Evolutionary conservation across 768 basidiomycete species (phyloP), one percentile per base, ranked within the genome.

Genomic region (Boletus eberwhitei): DNA sequence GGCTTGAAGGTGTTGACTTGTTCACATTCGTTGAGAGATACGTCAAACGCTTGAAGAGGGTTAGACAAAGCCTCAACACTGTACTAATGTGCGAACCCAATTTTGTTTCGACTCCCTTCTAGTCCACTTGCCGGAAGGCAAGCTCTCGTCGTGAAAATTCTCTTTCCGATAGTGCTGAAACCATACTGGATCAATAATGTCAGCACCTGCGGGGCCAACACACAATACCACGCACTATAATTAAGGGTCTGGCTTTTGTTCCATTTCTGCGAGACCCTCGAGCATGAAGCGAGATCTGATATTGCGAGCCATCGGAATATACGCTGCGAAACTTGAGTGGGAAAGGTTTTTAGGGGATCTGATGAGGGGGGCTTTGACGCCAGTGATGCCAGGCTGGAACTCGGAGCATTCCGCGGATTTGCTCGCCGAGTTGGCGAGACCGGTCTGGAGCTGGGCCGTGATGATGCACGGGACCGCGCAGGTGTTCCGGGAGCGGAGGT

Each of bases 71-170:
- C 53, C 42, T 45, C 47, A 8, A 41, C 49, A 36, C 55, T 74
- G 22, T 2, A 4, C 24, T 39, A 17, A 8, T 9, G 22, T 8
- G 29, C 67, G 3, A 59, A 85, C 88, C 93, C 93, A 97, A 59
- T 87, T 87, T 71, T 92, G 88, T 68, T 93, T 97, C n/a, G 91
- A 93, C 70, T 97, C 93, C 52, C 87, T 79, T 66, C 89, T 90
- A 9, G 92, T 89, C 93, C 93, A 97, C 70, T 93, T 93, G 35
- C 87, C 90, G 11, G 85, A 79, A 4, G 88, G 87, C 46, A 90
- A 69, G 54, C 81, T 85, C 31, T 86, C 84, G 57, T 92, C 88
- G 41, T 91, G 86, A 59, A 97, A 91, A 61, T 88, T 85, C 57
- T 93, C 90, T 60, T 87, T 90, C 51, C 94, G 78, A 68, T 92